Evolutionary conservation across 2,329 filamentous ascomycete species (phyloP).

Genomic region (Domatiomyces globalis): DNA sequence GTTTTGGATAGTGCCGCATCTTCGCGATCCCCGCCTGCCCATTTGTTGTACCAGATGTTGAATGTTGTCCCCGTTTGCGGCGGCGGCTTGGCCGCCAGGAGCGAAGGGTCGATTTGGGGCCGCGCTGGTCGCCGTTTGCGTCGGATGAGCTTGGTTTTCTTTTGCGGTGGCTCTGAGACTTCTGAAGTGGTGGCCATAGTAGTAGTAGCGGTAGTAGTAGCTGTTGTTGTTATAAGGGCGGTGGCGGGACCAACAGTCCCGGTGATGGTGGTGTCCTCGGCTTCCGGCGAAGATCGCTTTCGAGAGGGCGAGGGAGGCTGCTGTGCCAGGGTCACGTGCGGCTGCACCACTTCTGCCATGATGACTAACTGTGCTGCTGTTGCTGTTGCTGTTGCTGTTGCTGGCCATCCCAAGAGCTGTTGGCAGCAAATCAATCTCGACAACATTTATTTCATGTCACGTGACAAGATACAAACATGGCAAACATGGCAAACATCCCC

Average conservation of each 20-base stretch:
- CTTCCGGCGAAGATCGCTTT: constrained; percentile 15
- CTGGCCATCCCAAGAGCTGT: too few species aligned
- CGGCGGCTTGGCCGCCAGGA: constrained; percentile 60
- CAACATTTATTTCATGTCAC: neutral
- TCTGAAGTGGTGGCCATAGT: constrained; percentile 3
- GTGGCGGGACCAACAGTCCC: constrained; percentile 1
- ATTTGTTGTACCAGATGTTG: constrained; percentile 99
- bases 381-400: neutral
- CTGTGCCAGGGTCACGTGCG: constrained; percentile 7
- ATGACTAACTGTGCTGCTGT: neutral
- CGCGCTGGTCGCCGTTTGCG: constrained; percentile 82
- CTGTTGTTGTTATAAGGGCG: constrained; percentile 11
- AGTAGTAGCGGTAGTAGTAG: too few species aligned
- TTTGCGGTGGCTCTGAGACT: constrained; percentile 21
- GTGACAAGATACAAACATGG: neutral
- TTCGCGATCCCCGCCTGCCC: constrained; percentile 87
- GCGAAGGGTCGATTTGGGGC: constrained; percentile 74
- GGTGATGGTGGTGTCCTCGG: constrained; percentile 5
- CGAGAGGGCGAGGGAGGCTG: constrained; percentile 10
- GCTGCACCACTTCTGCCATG: constrained; percentile 16
- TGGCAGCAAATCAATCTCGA: too few species aligned
- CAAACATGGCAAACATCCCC: neutral
- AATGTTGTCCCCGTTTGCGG: constrained; percentile 90
- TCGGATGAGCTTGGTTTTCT: constrained; percentile 78
- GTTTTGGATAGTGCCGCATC: constrained; percentile 78